Base-by-base conservation (phyloP, 495 filamentous ascomycete species). In the Collariella sp. region DNA sequence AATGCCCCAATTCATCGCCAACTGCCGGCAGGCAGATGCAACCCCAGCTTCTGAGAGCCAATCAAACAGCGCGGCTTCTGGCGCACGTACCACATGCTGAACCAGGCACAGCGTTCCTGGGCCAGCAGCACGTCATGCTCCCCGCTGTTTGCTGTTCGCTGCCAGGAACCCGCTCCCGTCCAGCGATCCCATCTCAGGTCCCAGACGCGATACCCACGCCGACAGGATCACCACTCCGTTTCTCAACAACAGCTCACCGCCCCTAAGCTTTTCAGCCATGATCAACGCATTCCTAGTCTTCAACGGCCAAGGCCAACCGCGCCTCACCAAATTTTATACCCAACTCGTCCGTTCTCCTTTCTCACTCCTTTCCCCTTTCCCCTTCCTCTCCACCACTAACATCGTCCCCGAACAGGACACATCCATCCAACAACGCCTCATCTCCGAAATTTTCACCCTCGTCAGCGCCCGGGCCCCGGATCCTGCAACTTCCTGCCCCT, bases 201-300 rank as follows among this genome's bases (percentile, higher is more conserved):
- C 44, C n/a, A n/a, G 16, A 31, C 12, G 7, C 4, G 22, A 12
- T 9, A 5, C 44, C 24, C 7, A 7, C 22, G 16, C 18, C 3
- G 6, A 33, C 26, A 9, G 1, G n/a, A 18, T 19, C 22, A 24
- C 33, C 18, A 5, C 1, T 5, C 47, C 23, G 11, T 9, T 19
- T 16, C 3, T 1, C 5, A 10, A 7, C 35, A 38, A 10, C 15
- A 52, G 26, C 44, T 19, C 41, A 35, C 22, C 22, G 15, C 20
- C 20, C 10, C 15, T 22, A 39, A 44, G 24, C n/a, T 39, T 29
- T 2, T 26, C 38, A 35, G 34, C 46, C 53, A 98, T 99, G 93
- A 97, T 99, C 72, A 99, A 96, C 79, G 93, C 93, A 33, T 89
- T 99, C 46, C 79, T 99, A 38, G 90, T 99, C 66, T 99, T 99